Evolutionary conservation across 352 stramenopile genomes (phyloP).

Genomic region (Phytophthora tubulina): DNA sequence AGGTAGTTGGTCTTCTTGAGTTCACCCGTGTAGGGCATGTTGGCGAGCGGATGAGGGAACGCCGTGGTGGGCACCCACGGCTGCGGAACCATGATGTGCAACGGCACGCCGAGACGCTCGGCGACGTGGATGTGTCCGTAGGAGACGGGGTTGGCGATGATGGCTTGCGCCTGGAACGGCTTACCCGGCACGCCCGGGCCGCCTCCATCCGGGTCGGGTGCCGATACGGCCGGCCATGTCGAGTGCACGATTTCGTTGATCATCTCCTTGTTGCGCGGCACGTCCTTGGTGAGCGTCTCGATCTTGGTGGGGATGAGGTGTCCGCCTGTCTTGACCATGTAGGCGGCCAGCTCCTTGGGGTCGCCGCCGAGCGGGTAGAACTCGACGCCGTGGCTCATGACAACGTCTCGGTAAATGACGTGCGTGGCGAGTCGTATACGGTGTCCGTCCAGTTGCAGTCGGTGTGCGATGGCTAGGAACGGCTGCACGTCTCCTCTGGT

Average conservation of each 20-base stretch:
- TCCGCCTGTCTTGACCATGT: conserved; percentile 70
- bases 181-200: conserved; percentile 27
- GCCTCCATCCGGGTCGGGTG: conserved; percentile 66
- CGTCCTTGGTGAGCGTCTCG: conserved; percentile 48
- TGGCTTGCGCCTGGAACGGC: conserved; percentile 87
- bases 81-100: conserved; percentile 88
- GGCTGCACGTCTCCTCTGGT: conserved; percentile 78
- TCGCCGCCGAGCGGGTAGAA: conserved; percentile 77
- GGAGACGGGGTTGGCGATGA: conserved; percentile 93
- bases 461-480: conserved; percentile 77
- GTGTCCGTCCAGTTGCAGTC: conserved; percentile 82
- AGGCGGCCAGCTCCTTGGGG: conserved; percentile 45
- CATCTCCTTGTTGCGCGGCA: conserved; percentile 87
- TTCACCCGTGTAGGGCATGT: conserved; percentile 30
- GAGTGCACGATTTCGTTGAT: conserved; percentile 84
- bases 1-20: conserved; percentile 30
- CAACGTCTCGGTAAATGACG: conserved; percentile 79
- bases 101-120: conserved; percentile 88
- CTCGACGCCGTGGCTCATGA: conserved; percentile 70
- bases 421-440: conserved; percentile 92
- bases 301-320: conserved; percentile 64
- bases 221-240: conserved; percentile 86
- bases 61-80: conserved; percentile 32
- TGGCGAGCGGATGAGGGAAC: conserved; percentile 30
- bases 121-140: conserved; percentile 93